Base-by-base conservation (phyloP, 1,284 basidiomycete genomes). In the Ceratobasidium theobromae region DNA sequence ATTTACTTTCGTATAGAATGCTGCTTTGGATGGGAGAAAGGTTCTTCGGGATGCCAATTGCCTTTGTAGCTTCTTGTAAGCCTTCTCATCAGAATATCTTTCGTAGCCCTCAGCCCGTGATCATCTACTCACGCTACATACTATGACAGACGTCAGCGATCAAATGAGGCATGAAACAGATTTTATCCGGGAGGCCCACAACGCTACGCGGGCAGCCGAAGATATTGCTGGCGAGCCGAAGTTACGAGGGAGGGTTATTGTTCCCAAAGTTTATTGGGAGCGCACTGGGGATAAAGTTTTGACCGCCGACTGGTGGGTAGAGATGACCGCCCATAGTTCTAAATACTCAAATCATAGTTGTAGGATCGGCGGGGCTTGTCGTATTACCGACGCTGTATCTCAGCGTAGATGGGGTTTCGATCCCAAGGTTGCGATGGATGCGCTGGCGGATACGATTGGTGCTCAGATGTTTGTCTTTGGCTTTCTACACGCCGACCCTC, bases 111-210 rank as follows among this genome's bases (percentile, higher is more conserved):
- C n/a, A n/a, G n/a, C n/a, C n/a, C n/a, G n/a, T n/a, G n/a, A n/a
- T n/a, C n/a, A n/a, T n/a, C n/a, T n/a, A 28, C 27, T 43, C 4
- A 41, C 35, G 14, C 40, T 21, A 14, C 40, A 32, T 32, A 74
- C 76, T 53, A 11, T 4, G 25, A 41, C 25, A 53, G 74, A 77
- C 35, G 78, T 81, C 69, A 77, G 79, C 0, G 71, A 76, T 8
- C 79, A 81, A 67, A 81, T 82, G 77, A 75, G 79, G 1, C 74
- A 76, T 16, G 80, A 82, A 69, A 80, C 78, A 0, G 75, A 77
- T 18, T 79, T 82, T 71, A 62, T 70, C 5, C 73, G 78, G 64
- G 81, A 82, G 72, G 75, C 74, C 1, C 16, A 58, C 4, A 76
- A 76, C 55, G 72, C 74, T 3, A 72, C 72, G 53, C 54, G 68